phyloP scores from a whole-genome alignment of 2,329 filamentous ascomycete genomes.

The Fusarium concolor region DNA sequence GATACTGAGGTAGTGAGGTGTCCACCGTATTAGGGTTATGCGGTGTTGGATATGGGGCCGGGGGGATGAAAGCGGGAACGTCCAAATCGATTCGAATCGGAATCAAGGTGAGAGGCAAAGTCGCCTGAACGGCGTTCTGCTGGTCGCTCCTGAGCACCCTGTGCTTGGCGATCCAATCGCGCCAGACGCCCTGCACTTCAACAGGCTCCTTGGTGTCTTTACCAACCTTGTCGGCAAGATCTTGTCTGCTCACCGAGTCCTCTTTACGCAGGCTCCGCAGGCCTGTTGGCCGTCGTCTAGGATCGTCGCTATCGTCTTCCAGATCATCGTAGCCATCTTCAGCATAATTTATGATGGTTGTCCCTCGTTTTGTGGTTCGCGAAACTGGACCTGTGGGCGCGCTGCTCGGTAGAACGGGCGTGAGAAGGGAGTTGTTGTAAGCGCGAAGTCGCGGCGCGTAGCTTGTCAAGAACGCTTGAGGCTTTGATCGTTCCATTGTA shows the following conservation, averaged over 20 bases:
- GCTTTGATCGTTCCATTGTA: conserved; percentile 66
- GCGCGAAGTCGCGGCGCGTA: conserved; percentile 91
- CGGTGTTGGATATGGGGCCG: conserved; percentile 72
- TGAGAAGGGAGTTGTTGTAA: conserved; percentile 92
- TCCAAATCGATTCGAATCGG: conserved; percentile 97
- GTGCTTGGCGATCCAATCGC: conserved; percentile 92
- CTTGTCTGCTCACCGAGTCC: conserved; percentile 71
- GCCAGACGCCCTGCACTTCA: conserved; percentile 88
- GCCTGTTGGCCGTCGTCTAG: conserved; percentile 82
- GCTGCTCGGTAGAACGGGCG: conserved; percentile 81
- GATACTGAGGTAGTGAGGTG: conserved; percentile 81
- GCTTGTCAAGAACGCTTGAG: conserved; percentile 89
- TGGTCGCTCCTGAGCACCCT: conserved; percentile 66
- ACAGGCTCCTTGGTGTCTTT: conserved; percentile 85
- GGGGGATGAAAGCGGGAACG: conserved; percentile 79
- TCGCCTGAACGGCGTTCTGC: conserved; percentile 73
- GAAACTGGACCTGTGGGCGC: conserved; percentile 73
- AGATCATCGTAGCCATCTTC: conserved; percentile 93
- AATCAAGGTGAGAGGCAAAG: conserved; percentile 88
- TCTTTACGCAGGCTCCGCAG: conserved; percentile 85
- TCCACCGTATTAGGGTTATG: conserved; percentile 71
- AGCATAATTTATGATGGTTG: conserved; percentile 96
- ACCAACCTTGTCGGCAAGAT: conserved; percentile 79
- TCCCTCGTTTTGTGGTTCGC: conserved; percentile 96
- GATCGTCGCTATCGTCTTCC: conserved; percentile 78